Base-by-base conservation (phyloP, 495 filamentous ascomycete species). In the Penicillium goetzii region DNA sequence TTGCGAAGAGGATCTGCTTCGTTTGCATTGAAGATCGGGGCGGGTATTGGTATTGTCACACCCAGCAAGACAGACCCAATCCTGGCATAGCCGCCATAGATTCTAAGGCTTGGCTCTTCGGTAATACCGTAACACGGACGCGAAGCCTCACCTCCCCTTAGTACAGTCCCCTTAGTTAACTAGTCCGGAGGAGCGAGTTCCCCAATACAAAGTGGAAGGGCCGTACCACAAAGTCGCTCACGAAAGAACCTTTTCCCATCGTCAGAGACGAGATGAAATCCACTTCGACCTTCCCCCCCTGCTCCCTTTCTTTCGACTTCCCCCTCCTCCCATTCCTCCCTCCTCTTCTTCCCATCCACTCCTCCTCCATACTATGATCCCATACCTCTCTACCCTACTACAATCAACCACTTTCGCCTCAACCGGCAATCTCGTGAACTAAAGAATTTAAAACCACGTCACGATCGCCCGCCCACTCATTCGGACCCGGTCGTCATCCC, bases 241-340 rank as follows among this genome's bases (percentile, higher is more conserved):
- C 47, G 55, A 21, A 32, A 61, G 32, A 34, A 60, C 63, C 52
- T 56, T 55, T 64, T 62, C 54, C 38, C 50, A 28, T 50, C 62
- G 47, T 51, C 57, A 58, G 53, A 59, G 59, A 69, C 62, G 60
- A 67, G 58, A 72, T 72, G 69, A 63, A 63, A 71, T 63, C 66
- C 71, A 71, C 71, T 53, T 56, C 59, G 17, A 56, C 63, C 60
- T 59, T 68, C 68, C 45, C 54, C 56, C 61, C 69, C 64, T 70
- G 70, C 59, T 63, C 66, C 71, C 64, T 56, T 68, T 71, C 66
- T 64, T 62, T 67, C 64, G 56, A 60, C 64, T 62, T 60, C 59
- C 63, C 59, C 62, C 62, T 28, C 62, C 63, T 17, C 23, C 45
- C 58, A 28, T 51, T 41, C 26, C 61, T 41, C 64, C 61, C 54